A percentile compares a stretch with the other conserved stretches of the same genome.
phyloP scores from a whole-genome alignment of 2,329 filamentous ascomycete genomes.

The Salinomyces thailandicus region DNA sequence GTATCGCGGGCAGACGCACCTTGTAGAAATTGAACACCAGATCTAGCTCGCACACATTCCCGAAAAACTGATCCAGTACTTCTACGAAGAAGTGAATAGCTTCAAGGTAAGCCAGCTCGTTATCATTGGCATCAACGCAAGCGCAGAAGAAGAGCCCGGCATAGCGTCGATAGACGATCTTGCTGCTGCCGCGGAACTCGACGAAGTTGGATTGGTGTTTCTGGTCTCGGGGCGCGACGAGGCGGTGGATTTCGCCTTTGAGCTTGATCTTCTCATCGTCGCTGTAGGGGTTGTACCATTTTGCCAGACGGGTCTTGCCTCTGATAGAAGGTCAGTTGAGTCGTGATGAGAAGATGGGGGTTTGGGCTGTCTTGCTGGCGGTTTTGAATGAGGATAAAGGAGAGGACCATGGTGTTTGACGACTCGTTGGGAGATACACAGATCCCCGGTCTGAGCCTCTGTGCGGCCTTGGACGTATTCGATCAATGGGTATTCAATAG shows the following conservation, averaged over 20 bases:
- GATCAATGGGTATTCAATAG: no score
- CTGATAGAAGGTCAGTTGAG: conserved; percentile 40
- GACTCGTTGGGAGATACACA: no score
- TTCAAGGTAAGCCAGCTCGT: conserved; percentile 92
- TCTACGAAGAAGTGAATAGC: conserved; percentile 99
- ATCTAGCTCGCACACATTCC: conserved; percentile 97
- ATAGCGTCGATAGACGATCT: conserved; percentile 95
- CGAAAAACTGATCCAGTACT: conserved; percentile 96
- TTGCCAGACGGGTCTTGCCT: conserved; percentile 95
- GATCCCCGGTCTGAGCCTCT: no score
- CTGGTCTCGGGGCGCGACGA: conserved; percentile 93
- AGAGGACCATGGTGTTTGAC: conserved; percentile 58
- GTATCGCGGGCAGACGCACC: no score
- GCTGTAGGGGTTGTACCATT: conserved; percentile 98
- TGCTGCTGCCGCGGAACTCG: conserved; percentile 76
- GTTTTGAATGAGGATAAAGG: conserved; percentile 84
- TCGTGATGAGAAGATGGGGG: neutral
- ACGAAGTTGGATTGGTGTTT: conserved; percentile 99
- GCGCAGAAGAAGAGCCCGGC: conserved; percentile 98
- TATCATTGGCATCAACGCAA: conserved; percentile 97
- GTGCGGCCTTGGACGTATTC: no score
- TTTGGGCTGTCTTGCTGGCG: conserved; percentile 50
- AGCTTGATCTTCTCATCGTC: conserved; percentile 99
- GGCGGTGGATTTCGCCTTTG: conserved; percentile 97
- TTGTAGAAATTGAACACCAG: conserved; percentile 66